Percentiles rank a stretch among this genome's conserved stretches.
Conservation (phyloP, 257 asterid species). For the Sherardia arvensis region DNA sequence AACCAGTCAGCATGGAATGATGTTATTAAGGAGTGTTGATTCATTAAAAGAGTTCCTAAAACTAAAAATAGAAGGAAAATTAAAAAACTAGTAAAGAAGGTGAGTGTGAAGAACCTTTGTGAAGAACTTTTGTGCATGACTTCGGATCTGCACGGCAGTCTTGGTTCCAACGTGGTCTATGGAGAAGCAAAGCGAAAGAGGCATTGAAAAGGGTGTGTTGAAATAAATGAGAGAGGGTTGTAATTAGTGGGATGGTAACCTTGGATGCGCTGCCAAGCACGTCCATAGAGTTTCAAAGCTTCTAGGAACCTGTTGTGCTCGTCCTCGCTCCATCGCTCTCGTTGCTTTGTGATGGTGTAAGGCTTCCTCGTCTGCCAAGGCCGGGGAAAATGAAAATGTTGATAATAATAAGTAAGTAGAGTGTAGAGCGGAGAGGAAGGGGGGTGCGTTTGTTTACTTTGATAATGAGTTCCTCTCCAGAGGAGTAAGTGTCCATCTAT, state of each 20-base stretch:
- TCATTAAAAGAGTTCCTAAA: no score
- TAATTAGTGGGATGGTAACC: conserved; percentile 27
- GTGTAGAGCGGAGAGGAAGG: no score
- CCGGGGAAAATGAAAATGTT: conserved; percentile 4
- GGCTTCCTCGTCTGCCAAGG: conserved; percentile 91
- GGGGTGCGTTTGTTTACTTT: conserved; percentile 50
- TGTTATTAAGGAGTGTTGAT: no score
- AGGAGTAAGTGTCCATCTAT: conserved; percentile 74
- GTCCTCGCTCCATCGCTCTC: conserved; percentile 99
- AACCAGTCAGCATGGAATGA: no score
- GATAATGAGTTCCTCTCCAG: conserved; percentile 74
- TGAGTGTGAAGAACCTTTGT: conserved; percentile 63
- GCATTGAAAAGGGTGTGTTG: conserved; percentile 11
- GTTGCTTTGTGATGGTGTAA: conserved; percentile 91
- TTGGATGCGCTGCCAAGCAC: conserved; percentile 99
- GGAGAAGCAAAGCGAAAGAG: conserved; percentile 14
- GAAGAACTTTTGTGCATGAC: conserved; percentile 98
- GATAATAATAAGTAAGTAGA: neutral
- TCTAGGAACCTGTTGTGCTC: conserved; percentile 86
- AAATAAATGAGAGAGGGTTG: no score
- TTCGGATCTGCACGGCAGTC: conserved; percentile 99
- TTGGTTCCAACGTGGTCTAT: conserved; percentile 95
- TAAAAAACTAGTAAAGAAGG: neutral
- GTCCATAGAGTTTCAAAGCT: conserved; percentile 93
- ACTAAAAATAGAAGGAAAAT: neutral